phyloP scores from a whole-genome alignment of 257 asterid genomes.

The Solanum arcanum region DNA sequence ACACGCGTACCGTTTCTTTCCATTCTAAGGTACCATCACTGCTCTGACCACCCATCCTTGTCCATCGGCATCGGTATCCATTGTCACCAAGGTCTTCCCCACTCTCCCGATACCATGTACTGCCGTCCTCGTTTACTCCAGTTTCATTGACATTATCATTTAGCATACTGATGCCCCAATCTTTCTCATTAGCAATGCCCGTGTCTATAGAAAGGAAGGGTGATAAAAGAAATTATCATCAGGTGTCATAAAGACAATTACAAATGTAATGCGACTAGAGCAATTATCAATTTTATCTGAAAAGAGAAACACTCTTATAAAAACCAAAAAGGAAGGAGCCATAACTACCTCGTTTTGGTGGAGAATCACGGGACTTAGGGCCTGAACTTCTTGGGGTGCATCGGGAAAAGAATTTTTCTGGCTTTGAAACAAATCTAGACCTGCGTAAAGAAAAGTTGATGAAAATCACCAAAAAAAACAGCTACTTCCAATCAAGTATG shows the following conservation, averaged over 20 bases:
- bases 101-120: slow-evolving; percentile 87
- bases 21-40: slow-evolving; percentile 70
- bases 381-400: slow-evolving; percentile 67
- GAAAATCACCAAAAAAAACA: background rate
- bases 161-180: slow-evolving; percentile 84
- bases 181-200: slow-evolving; percentile 95
- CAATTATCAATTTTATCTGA: background rate
- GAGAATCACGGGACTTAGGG: slow-evolving; percentile 89
- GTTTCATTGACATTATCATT: slow-evolving; percentile 62
- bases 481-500: background rate
- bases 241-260: background rate
- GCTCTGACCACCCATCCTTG: slow-evolving; percentile 88
- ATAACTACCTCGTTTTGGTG: slow-evolving; percentile 83
- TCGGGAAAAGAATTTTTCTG: slow-evolving; percentile 56
- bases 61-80: slow-evolving; percentile 93
- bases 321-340: background rate
- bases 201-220: slow-evolving; percentile 45
- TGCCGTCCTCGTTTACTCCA: slow-evolving; percentile 83
- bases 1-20: slow-evolving; percentile 80
- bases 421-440: slow-evolving; percentile 46
- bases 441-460: slow-evolving; percentile 21
- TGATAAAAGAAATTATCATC: background rate
- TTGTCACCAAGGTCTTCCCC: slow-evolving; percentile 92
- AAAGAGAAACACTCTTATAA: background rate
- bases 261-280: background rate